Conservation (phyloP, 2,329 filamentous ascomycete genomes). For the Apiospora kogelbergensis region DNA sequence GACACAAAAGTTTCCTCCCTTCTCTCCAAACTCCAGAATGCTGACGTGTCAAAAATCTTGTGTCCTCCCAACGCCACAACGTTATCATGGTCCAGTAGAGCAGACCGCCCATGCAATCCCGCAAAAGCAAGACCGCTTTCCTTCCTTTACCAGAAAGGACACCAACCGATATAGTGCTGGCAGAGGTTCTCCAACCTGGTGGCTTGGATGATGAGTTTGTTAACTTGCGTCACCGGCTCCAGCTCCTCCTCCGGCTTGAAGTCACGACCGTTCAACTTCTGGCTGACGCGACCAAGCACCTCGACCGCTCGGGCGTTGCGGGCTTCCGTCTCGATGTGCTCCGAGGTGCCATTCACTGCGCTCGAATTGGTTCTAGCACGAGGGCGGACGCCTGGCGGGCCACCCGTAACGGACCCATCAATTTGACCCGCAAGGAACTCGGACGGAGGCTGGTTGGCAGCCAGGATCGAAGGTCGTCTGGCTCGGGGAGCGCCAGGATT, state of each 20-base stretch:
- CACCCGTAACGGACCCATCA: slow-evolving; percentile 39
- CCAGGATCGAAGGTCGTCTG: slow-evolving; percentile 69
- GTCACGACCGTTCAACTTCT: slow-evolving; percentile 92
- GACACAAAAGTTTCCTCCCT: neutral
- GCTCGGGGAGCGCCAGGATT: slow-evolving; percentile 48
- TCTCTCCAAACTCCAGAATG: neutral
- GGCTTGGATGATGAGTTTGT: slow-evolving; percentile 90
- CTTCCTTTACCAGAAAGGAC: slow-evolving; percentile 80
- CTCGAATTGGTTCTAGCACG: slow-evolving; percentile 62
- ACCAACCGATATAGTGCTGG: slow-evolving; percentile 99
- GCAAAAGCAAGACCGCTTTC: neutral
- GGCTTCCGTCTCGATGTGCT: slow-evolving; percentile 61
- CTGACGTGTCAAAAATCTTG: neutral
- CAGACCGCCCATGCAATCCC: neutral
- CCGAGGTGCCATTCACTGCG: slow-evolving; percentile 33
- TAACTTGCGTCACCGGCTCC: slow-evolving; percentile 83
- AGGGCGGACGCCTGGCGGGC: slow-evolving; percentile 47
- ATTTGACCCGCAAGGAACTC: slow-evolving; percentile 52
- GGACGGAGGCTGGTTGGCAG: slow-evolving; percentile 59
- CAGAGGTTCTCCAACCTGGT: slow-evolving; percentile 97
- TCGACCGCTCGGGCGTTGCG: slow-evolving; percentile 93
- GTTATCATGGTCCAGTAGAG: neutral
- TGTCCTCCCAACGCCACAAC: neutral
- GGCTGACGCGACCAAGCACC: slow-evolving; percentile 86
- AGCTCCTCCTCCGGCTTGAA: slow-evolving; percentile 87